Conservation (phyloP, 371 early-diverging fungal species). For the Blyttiomyces sp. region DNA sequence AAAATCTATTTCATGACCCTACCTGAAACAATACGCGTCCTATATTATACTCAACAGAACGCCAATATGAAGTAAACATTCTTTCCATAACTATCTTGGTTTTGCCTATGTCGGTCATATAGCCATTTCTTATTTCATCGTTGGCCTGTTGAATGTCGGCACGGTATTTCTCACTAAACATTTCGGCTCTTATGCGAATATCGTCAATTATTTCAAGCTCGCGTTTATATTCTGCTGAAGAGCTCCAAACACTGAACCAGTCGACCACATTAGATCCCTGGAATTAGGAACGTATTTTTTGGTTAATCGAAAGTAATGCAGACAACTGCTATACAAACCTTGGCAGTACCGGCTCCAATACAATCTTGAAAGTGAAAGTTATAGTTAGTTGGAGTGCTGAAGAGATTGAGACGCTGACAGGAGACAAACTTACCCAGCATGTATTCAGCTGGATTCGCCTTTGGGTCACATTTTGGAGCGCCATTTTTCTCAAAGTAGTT, state of each 20-base stretch:
- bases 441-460: conserved; percentile 70
- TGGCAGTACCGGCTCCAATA: conserved; percentile 57
- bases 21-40: conserved; percentile 44
- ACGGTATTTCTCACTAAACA: conserved; percentile 4
- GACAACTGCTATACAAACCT: no score
- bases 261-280: conserved; percentile 37
- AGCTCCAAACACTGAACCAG: conserved; percentile 60
- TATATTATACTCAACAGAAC: conserved; percentile 61
- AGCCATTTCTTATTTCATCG: not conserved
- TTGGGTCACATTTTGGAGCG: conserved; percentile 49
- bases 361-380: no score
- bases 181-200: conserved; percentile 2
- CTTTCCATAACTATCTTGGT: conserved; percentile 65
- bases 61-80: conserved; percentile 65
- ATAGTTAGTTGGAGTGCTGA: no score
- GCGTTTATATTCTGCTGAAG: conserved; percentile 38
- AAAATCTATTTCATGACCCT: conserved; percentile 33
- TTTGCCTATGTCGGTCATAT: conserved; percentile 50
- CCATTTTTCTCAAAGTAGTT: conserved; percentile 63
- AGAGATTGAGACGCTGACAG: no score
- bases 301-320: no score
- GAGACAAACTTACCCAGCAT: no score
- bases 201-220: conserved; percentile 11
- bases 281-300: no score
- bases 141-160: not conserved